Base-by-base conservation (phyloP, 2,329 filamentous ascomycete genomes). In the Cordyceps militaris region DNA sequence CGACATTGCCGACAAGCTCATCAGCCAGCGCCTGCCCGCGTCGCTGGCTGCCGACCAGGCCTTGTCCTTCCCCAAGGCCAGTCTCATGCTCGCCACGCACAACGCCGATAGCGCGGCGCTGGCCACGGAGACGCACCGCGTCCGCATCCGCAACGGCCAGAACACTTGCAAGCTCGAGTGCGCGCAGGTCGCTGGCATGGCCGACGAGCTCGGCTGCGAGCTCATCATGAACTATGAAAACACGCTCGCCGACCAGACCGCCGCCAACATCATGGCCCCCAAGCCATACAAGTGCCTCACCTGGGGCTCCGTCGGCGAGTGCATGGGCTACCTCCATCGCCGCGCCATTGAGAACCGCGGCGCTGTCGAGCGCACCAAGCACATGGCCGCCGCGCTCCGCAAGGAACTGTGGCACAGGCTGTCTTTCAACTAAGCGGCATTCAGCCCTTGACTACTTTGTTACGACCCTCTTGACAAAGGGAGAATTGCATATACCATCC, bases 181-280 rank as follows among this genome's bases (percentile, higher is more conserved):
- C 11, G 72, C 86, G 1, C 90, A 94, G 72, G 79, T 95, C 3
- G 86, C 90, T 73, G 90, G 91, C 34, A 96, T 96, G 91, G 91
- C 91, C 1, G 91, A 95, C 65, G 90, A 95, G 67, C 83, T 95
- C 38, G 88, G 84, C 65, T 82, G 79, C 66, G 77, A 79, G 66
- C 70, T 83, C 23, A 67, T 80, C 14, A 42, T 44, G 38, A 56
- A 53, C 24, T 59, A 52, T 32, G 59, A 58, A 24, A 54, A 28
- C 42, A 54, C 56, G n/a, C 56, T 26, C 30, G 56, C 56, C 42
- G 56, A 58, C 49, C 48, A 54, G 43, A 21, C 56, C 32, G 56
- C 56, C 13, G 42, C 42, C 56, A 54, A 58, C 24, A 32, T n/a
- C 32, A 76, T 83, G 26, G 61, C 67, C 13, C 79, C 81, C 49